Evolutionary conservation across 768 basidiomycete species (phyloP), one percentile per base, ranked within the genome.

Genomic region (Boletus eberwhitei): DNA sequence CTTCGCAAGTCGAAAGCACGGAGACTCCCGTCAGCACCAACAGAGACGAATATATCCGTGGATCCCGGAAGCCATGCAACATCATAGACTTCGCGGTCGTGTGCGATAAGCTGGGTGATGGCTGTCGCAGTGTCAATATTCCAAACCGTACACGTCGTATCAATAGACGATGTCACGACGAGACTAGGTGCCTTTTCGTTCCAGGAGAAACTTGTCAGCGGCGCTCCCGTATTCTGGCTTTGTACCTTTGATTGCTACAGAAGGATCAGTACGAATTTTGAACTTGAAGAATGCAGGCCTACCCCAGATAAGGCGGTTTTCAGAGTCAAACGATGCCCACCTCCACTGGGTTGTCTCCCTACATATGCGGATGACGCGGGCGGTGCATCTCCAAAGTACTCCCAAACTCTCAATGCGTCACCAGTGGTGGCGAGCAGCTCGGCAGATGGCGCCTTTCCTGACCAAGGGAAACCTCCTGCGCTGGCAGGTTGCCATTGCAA

Each of bases 61-160:
- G 93, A 95, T 24, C 86, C 84, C 6, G 97, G 97, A 13, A 98
- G 81, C 96, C 97, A 99, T n/a, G 93, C 94, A 39, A 97, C 94
- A 68, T 98, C 94, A 74, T 95, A 96, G 14, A 93, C 94, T 74
- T 95, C 89, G 44, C 91, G 85, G 77, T 98, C 94, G 72, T 97
- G 96, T 0, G 96, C 94, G 65, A 97, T 96, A 56, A 99, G 84
- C 71, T 98, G 97, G 3, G 97, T 99, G 67, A 98, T 84, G 24
- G 97, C 96, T 8, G 89, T 87, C 24, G 86, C 83, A 4, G 92
- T 92, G 64, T 96, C 90, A 67, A 99, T 91, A 71, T 99, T 97
- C 97, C 97, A 99, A 22, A 98, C 90, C 2, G 97, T 98, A 70
- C 96, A 98, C 14, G 95, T 97, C 48, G 97, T 99, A 68, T 99